Evolutionary conservation across 306 rosid species (phyloP).

Genomic region (Dalbergia cultrata): DNA sequence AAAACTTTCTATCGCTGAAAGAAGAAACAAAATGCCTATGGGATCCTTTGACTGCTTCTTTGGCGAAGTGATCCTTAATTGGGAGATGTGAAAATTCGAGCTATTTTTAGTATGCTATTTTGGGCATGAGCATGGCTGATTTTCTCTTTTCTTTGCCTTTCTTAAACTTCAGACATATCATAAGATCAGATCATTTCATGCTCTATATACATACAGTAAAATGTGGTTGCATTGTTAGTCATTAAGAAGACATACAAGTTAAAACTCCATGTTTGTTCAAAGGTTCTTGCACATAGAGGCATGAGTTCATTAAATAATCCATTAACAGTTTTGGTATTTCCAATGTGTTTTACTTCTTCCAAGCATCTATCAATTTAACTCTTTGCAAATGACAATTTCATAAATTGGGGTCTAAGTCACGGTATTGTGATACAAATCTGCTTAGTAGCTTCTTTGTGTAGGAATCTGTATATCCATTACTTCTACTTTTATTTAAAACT

Average conservation of each 20-base stretch:
- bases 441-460: background rate
- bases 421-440: constrained; percentile 14
- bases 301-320: background rate
- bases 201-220: constrained; percentile 21
- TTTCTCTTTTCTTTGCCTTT: background rate
- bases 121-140: background rate
- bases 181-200: constrained; percentile 8
- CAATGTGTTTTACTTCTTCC: constrained; percentile 28
- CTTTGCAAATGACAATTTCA: constrained; percentile 1
- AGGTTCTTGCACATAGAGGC: constrained; percentile 10
- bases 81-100: constrained; percentile 12
- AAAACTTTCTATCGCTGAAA: background rate
- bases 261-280: constrained; percentile 21
- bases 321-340: background rate
- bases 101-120: constrained; percentile 17
- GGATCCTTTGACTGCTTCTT: constrained; percentile 9
- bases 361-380: constrained; percentile 20
- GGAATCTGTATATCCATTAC: constrained; percentile 10
- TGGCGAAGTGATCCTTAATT: constrained; percentile 6
- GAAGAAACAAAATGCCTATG: background rate
- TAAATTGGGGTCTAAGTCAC: background rate
- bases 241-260: constrained; percentile 26
- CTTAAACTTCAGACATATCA: background rate
- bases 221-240: background rate
- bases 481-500: background rate